Evolutionary conservation across 768 basidiomycete species (phyloP), one percentile per base, ranked within the genome.

Genomic region (Melanogaster broomeanus): DNA sequence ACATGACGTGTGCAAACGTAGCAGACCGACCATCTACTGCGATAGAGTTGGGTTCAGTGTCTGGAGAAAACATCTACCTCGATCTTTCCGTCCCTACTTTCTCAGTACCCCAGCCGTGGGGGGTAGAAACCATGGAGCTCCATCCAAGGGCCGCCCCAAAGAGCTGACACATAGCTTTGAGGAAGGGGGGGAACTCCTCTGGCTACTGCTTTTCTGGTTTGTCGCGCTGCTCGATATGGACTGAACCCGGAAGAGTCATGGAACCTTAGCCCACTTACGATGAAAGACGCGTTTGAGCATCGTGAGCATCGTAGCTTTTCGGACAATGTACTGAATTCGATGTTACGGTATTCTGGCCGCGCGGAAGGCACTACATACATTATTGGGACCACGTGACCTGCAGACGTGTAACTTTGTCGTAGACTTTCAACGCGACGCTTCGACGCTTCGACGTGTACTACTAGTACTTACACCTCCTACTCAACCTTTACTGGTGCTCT

Each of bases 251-350:
- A 80, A 79, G 79, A 72, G 77, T 69, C 80, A 62, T 85, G 83
- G 83, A 83, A 85, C 83, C 83, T 86, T 85, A 77, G 80, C 83
- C 84, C 83, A 82, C 83, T 85, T 80, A 80, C 75, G 67, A 82
- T 62, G 48, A 56, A 62, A 58, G 59, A 68, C 52, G 43, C 34
- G 27, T 38, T 73, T 74, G 82, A 80, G 59, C 61, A 81, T 70
- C 53, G 70, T 79, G 80, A 84, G 83, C 81, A 68, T 82, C 78
- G 82, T 79, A 76, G 82, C 79, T 75, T n/a, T 87, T 84, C 60
- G 70, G 60, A 59, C 74, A 73, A 70, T 27, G 22, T n/a, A n/a
- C n/a, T n/a, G n/a, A n/a, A n/a, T n/a, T n/a, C n/a, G n/a, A n/a
- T n/a, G n/a, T n/a, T n/a, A n/a, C n/a, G n/a, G n/a, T n/a, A n/a